These are phyloP conservation scores for Leishmania martiniquensis DNA, from an alignment of 208 protist genomes.

Conservation along the genomic window DNA sequence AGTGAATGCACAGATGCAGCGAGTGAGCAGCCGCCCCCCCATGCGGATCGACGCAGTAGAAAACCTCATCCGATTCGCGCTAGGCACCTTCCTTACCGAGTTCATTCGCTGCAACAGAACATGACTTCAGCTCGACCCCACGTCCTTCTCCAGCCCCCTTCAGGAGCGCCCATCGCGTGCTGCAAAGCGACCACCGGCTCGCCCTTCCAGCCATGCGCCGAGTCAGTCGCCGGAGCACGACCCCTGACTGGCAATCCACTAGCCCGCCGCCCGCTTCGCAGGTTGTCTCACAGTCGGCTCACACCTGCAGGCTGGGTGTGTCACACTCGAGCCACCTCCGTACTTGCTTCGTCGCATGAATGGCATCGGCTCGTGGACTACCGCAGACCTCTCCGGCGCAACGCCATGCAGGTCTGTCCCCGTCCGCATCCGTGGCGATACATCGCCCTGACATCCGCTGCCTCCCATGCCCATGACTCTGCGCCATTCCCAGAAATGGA, in stretches of 20 bases:
- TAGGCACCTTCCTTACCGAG: too few species aligned
- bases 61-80: too few species aligned
- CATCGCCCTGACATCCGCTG: not conserved
- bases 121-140: too few species aligned
- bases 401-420: not conserved
- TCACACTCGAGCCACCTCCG: too few species aligned
- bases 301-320: too few species aligned
- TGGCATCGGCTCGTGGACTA: not conserved
- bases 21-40: too few species aligned
- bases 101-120: too few species aligned
- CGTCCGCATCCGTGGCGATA: not conserved
- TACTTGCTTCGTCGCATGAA: not conserved
- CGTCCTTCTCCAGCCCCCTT: too few species aligned
- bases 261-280: not conserved
- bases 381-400: not conserved
- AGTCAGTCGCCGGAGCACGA: not conserved
- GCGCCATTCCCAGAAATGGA: not conserved
- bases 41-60: too few species aligned
- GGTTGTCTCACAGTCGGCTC: not conserved
- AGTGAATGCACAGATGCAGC: too few species aligned
- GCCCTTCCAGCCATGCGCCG: not conserved
- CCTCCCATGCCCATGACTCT: not conserved
- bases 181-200: not conserved
- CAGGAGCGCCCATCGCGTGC: not conserved
- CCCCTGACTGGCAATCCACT: not conserved